Evolutionary conservation across 1,284 basidiomycete species (phyloP).

Genomic region (Cutaneotrichosporon cutaneum): DNA sequence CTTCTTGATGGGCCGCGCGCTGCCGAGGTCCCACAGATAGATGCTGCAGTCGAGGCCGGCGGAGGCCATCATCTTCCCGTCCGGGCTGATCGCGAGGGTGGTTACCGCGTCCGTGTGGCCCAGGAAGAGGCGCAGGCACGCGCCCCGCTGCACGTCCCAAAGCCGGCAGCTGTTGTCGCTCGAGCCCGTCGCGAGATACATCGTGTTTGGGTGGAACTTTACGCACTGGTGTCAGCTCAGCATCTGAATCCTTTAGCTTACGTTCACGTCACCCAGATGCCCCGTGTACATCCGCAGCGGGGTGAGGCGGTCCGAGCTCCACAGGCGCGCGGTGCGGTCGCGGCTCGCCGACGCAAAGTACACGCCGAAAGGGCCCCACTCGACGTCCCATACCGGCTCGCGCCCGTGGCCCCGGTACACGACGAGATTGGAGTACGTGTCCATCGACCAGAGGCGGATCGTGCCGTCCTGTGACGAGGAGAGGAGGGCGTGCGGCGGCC

Average conservation of each 20-base stretch:
- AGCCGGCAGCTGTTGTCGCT: conserved; percentile 92
- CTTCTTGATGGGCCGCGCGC: conserved; percentile 89
- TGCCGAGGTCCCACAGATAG: conserved; percentile 93
- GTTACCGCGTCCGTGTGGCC: conserved; percentile 92
- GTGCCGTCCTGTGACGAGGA: conserved; percentile 94
- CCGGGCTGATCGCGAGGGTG: conserved; percentile 83
- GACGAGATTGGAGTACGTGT: conserved; percentile 89
- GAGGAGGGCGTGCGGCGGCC: conserved; percentile 80
- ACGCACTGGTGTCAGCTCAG: conserved; percentile 77
- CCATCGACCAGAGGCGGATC: conserved; percentile 88
- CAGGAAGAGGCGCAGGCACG: conserved; percentile 90
- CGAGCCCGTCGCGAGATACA: conserved; percentile 96
- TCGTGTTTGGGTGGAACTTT: conserved; percentile 93
- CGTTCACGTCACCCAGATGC: conserved; percentile 94
- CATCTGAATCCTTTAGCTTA: no score
- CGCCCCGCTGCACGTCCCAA: conserved; percentile 97
- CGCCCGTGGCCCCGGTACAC: conserved; percentile 88
- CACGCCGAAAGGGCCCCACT: conserved; percentile 97
- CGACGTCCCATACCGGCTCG: conserved; percentile 97
- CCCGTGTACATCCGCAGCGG: conserved; percentile 92
- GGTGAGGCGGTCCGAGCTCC: conserved; percentile 88
- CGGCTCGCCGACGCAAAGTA: conserved; percentile 96
- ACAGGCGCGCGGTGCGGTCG: conserved; percentile 90
- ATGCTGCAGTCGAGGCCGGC: conserved; percentile 84
- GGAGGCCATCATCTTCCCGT: conserved; percentile 92